Base-by-base conservation (phyloP, 2,329 filamentous ascomycete genomes). In the Colletotrichum sojae region DNA sequence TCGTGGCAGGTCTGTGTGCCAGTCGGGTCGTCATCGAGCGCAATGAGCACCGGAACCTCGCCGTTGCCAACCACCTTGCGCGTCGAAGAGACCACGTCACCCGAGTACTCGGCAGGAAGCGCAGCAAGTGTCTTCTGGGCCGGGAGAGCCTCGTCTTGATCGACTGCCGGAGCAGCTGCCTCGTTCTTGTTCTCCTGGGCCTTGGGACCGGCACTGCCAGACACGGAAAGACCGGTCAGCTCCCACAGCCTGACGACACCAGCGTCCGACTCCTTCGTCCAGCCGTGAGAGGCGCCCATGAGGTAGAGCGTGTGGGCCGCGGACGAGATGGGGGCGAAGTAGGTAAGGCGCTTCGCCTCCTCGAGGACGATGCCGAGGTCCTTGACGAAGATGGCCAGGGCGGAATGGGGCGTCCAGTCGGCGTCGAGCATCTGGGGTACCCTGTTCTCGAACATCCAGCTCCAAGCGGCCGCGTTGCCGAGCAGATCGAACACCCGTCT, bases 1-100 rank as follows among this genome's bases (percentile, higher is more conserved):
- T 86, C 83, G 75, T 89, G 85, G 75, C 87, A 89, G n/a, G 88
- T 89, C 73, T 89, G 87, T 0, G 87, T 89, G n/a, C 87, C 86
- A 0, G 87, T 89, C 39, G 87, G 86, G 63, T 89, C 86, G 67
- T 89, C 87, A 61, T 89, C 86, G 6, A 85, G 78, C 1, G 79
- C 79, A 5, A 85, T 78, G 6, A 77, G 75, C 1, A 77, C 72
- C 1, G 77, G 70, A 12, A 61, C 73, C 3, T 75, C 57, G 13
- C 71, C 68, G 20, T 60, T 70, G 22, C 67, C 46, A 9, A 77
- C 73, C 1, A 71, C 69, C 1, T 53, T 58, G 20, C 64, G 69
- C 3, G 74, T 72, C 10, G 71, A 72, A 16, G 61, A 52, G 12
- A 77, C 63, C 1, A 77, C 71, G 13, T 76, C 73, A 5, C 31